Base-by-base conservation (phyloP, 306 rosid genomes). In the Luffa aegyptiaca region DNA sequence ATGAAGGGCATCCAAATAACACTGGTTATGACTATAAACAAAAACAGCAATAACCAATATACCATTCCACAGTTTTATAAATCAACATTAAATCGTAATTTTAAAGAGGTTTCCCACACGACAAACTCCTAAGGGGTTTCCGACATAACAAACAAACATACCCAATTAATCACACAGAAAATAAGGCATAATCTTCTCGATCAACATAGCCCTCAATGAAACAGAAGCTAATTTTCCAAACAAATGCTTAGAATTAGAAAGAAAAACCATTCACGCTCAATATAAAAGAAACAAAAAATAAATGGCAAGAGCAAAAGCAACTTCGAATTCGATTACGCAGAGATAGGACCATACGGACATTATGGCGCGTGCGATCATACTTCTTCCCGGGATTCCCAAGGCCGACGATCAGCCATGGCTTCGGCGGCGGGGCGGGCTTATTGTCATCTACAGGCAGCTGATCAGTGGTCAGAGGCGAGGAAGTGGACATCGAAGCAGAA, bases 301-400 rank as follows among this genome's bases (percentile, higher is more conserved):
- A 72, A 72, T 4, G 31, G 33, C 1, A 33, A 26, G 5, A 48
- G 31, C 1, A 35, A 35, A 8, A 33, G 46, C 10, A 48, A 51
- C 16, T 49, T 36, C 1, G 59, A 75, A 51, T 16, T 33, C 31
- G 10, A 3, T 17, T 17, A 74, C 73, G 17, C 36, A 36, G 64
- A 52, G 49, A 75, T 75, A 59, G 80, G 41, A 62, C 8, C 73
- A 62, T 65, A 80, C 82, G 51, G 77, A 80, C 82, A 80, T 68
- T 69, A 46, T 80, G 82, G 66, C 82, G 82, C 31, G 82, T 80
- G 55, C 77, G 31, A 44, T 80, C 82, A 51, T 53, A 80, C 69
- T 39, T 80, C 82, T 80, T 80, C 33, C 82, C 82, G 10, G 82
- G 82, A 18, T 80, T 80, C 5, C 82, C 82, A 10, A 68, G 82